A percentile compares a stretch with the other conserved stretches of the same genome.
phyloP scores from a whole-genome alignment of 345 rosid genomes.

The Excoecaria agallocha region DNA sequence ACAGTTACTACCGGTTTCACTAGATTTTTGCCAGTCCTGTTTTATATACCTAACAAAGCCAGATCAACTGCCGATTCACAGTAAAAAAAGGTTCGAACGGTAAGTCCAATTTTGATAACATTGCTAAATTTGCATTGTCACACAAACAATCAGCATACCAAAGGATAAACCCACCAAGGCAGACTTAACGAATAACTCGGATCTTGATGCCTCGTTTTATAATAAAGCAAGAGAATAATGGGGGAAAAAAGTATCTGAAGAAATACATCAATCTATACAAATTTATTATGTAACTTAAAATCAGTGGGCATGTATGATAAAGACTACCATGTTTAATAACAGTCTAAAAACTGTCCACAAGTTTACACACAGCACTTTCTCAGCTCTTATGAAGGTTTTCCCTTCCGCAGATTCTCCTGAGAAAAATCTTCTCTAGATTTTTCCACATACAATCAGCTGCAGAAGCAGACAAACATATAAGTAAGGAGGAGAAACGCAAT shows the following conservation, averaged over 20 bases:
- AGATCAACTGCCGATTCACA: too few relatives aligned
- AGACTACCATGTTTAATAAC: slow-evolving; percentile 3
- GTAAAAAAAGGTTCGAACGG: too few relatives aligned
- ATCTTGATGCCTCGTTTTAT: too few relatives aligned
- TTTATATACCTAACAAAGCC: too few relatives aligned
- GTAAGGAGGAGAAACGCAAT: not conserved
- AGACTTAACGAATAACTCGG: too few relatives aligned
- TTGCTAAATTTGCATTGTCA: too few relatives aligned
- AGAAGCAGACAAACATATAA: not conserved
- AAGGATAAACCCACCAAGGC: too few relatives aligned
- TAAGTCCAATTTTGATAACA: too few relatives aligned
- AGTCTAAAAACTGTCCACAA: slow-evolving; percentile 3
- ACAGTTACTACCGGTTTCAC: too few relatives aligned
- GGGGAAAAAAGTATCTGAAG: not conserved
- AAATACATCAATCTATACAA: slow-evolving; percentile 10
- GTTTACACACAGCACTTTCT: not conserved
- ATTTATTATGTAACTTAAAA: not conserved
- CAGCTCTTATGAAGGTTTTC: not conserved
- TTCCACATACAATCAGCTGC: not conserved
- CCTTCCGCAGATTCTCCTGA: not conserved
- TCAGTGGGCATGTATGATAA: slow-evolving; percentile 4
- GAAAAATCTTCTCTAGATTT: not conserved
- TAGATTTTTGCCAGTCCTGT: too few relatives aligned
- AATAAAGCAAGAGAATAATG: not conserved
- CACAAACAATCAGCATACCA: too few relatives aligned